Evolutionary conservation across 1,139 yeast genomes (phyloP).

Genomic region (Meyerozyma guilliermondii): DNA sequence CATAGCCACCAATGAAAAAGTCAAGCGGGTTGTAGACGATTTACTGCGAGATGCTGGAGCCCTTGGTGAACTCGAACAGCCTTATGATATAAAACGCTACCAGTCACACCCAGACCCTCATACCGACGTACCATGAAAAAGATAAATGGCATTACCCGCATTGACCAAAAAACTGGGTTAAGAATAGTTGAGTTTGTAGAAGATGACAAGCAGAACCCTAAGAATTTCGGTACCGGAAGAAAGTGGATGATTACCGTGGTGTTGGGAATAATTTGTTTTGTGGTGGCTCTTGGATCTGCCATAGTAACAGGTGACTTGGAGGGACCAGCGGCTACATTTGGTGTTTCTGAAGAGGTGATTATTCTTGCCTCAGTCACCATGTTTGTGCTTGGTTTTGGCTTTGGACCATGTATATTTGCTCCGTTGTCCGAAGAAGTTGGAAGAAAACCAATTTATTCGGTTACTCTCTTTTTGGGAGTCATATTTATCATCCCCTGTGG

Average conservation of each 20-base stretch:
- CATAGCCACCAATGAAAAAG: not conserved
- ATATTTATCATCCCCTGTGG: conserved; percentile 72
- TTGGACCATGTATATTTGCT: conserved; percentile 71
- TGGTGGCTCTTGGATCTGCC: conserved; percentile 57
- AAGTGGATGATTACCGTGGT: conserved; percentile 10
- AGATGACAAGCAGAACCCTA: conserved; percentile 9
- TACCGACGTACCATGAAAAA: conserved; percentile 10
- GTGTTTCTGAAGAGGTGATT: conserved; percentile 50
- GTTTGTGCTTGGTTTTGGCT: conserved; percentile 67
- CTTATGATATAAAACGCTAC: conserved; percentile 39
- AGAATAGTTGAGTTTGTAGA: conserved; percentile 10
- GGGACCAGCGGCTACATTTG: conserved; percentile 47
- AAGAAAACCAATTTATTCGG: conserved; percentile 50
- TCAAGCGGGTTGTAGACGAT: not conserved
- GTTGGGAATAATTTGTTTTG: conserved; percentile 24
- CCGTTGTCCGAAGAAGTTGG: conserved; percentile 74
- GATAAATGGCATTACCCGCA: conserved; percentile 11
- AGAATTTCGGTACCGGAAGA: conserved; percentile 4
- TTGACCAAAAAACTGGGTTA: conserved; percentile 8
- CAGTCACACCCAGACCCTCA: conserved; percentile 33
- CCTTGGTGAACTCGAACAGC: conserved; percentile 52
- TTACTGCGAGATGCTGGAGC: conserved; percentile 30
- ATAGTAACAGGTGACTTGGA: conserved; percentile 56
- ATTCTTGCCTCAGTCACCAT: conserved; percentile 52
- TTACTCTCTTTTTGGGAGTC: conserved; percentile 56